Base-by-base conservation (phyloP, 495 filamentous ascomycete genomes). In the Penicillium psychrofluorescens region DNA sequence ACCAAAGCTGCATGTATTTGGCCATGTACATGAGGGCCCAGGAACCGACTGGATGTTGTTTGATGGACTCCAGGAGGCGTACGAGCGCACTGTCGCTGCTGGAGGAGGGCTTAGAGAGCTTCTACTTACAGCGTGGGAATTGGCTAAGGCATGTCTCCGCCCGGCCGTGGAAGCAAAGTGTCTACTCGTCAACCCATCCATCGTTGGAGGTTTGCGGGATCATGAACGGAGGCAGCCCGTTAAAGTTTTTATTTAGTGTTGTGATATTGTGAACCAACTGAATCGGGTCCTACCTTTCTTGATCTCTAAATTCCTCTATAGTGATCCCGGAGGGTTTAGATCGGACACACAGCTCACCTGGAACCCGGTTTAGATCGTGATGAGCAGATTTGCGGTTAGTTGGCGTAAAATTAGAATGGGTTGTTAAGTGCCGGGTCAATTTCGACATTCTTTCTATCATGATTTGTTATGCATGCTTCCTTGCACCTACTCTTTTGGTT, bases 1-100 rank as follows among this genome's bases (percentile, higher is more conserved):
- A 50, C 84, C 86, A 13, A 66, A 64, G 22, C 61, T 90, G 31
- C 86, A 89, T 63, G 70, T 90, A 36, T 90, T 87, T 61, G 86
- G 86, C 4, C 86, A 91, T 61, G 64, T 87, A 6, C 87, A 91
- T 61, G 79, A 68, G 45, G 79, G 75, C n/a, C 61, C 75, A 43
- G 82, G 82, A 3, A 50, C 40, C 6, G 52, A 59, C 0, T 59
- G 8, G 45, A 36, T 60, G 35, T 15, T 41, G 28, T 62, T 57
- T 11, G 22, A 60, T 41, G 27, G 38, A 29, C 42, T 57, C 14
- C 50, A 62, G 38, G 29, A 37, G n/a, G 47, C 48, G 16, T 50
- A 52, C 16, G 56, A 62, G 44, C 42, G 38, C 22, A 55, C 50
- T 35, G 35, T 57, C 15, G 33, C 39, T 42, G 42, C 45, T 32